Evolutionary conservation across 495 filamentous ascomycete species (phyloP), one percentile per base, ranked within the genome.

Genomic region (Penicillium herquei): DNA sequence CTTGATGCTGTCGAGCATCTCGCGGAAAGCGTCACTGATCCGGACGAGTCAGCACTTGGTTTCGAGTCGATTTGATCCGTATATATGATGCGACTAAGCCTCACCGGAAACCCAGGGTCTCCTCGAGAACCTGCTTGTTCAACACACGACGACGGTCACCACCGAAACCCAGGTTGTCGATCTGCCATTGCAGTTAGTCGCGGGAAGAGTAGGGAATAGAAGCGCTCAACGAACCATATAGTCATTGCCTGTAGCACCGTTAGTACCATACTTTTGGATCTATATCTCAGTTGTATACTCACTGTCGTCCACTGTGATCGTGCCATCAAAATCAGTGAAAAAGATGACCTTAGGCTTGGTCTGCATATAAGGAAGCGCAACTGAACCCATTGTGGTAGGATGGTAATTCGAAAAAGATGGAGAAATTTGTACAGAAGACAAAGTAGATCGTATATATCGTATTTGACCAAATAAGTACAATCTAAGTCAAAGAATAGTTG

Each of bases 281-380:
- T 18, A 39, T 35, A 39, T 35, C 44, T 21, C 3, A 39, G 3
- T 33, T 34, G 32, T 35, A 32, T 26, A 76, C 83, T 69, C 61
- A 85, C 85, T 93, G 74, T 96, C 91, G 61, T 88, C 81, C 53
- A 89, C 76, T 32, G 92, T 97, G 63, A 98, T 94, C 33, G 94
- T 97, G 50, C 93, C 93, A 66, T 98, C 93, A 59, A 98, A 98
- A 71, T 98, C 93, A 39, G 92, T 93, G 78, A 97, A 98, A 79
- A 98, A 96, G 72, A 98, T 94, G 77, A 87, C 85, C 69, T 90
- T 88, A 33, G 88, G 88, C 60, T 82, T 81, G 13, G 83, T 87
- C 59, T 78, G 74, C 72, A 92, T 70, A 51, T 76, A 76, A 4
- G 73, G 72, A 16, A 78, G 73, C 39, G 53, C 58, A 39, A 55